These are phyloP conservation scores for Heliosperma pusillum DNA, from an alignment of 148 eudicot genomes.

Conservation along the genomic window DNA sequence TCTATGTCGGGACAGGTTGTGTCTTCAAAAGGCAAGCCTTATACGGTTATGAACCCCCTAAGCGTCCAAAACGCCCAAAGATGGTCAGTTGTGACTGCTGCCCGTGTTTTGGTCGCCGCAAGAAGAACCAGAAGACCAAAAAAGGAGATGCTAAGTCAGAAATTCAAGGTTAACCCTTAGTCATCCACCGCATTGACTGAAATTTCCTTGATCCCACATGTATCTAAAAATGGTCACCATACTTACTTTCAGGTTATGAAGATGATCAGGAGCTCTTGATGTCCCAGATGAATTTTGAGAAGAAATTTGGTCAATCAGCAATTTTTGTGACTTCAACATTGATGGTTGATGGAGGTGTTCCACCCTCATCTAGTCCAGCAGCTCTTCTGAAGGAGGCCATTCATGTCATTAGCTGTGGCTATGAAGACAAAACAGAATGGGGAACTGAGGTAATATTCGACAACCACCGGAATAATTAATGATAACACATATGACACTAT, in stretches of 20 bases:
- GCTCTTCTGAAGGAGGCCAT: slow-evolving; percentile 93
- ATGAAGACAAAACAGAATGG: slow-evolving; percentile 99
- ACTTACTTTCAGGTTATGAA: slow-evolving; percentile 42
- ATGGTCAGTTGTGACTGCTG: slow-evolving; percentile 98
- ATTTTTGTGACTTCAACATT: slow-evolving; percentile 91
- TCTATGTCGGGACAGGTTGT: slow-evolving; percentile 97
- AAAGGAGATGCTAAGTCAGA: slow-evolving; percentile 46
- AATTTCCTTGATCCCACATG: slow-evolving; percentile 8
- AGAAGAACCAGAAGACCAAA: slow-evolving; percentile 56
- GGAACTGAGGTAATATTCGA: slow-evolving; percentile 66
- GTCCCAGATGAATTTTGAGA: slow-evolving; percentile 94
- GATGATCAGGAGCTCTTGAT: slow-evolving; percentile 74
- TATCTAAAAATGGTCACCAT: slow-evolving; percentile 1
- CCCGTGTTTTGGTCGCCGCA: slow-evolving; percentile 96
- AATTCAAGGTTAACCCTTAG: slow-evolving; percentile 51
- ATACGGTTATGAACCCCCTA: slow-evolving; percentile 95
- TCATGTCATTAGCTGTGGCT: slow-evolving; percentile 97
- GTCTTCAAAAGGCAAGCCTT: slow-evolving; percentile 96
- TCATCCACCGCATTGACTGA: slow-evolving; percentile 1
- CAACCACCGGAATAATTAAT: neutral
- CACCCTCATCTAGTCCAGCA: slow-evolving; percentile 98
- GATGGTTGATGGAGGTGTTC: slow-evolving; percentile 96
- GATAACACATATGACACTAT: neutral
- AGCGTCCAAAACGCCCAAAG: slow-evolving; percentile 88
- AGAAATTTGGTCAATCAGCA: slow-evolving; percentile 94